Percentiles rank a stretch among this genome's conserved stretches.
phyloP scores from a whole-genome alignment of 371 early-diverging fungal species.

The Syncephalastrum contaminatum region DNA sequence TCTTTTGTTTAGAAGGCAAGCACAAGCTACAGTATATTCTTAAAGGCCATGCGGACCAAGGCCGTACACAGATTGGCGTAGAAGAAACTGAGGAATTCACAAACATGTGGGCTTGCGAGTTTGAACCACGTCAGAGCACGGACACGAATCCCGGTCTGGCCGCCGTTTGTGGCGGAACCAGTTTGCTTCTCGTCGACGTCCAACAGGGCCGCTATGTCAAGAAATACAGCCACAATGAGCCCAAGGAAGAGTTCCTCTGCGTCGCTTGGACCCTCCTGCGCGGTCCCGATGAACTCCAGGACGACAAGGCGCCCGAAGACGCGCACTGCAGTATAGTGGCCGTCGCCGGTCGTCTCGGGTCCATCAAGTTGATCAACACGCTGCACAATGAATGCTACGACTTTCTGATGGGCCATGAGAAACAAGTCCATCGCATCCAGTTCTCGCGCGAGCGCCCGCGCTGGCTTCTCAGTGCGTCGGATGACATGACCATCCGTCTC shows the following conservation, averaged over 20 bases:
- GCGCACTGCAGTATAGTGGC: constrained; percentile 45
- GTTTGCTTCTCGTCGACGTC: constrained; percentile 49
- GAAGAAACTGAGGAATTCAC: constrained; percentile 13
- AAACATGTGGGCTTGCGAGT: constrained; percentile 46
- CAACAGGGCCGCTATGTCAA: constrained; percentile 44
- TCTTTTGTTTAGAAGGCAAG: not conserved
- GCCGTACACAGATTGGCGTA: constrained; percentile 4
- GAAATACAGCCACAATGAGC: constrained; percentile 56
- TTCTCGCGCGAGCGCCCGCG: constrained; percentile 50
- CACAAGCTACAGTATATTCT: constrained; percentile 7
- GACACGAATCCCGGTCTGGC: constrained; percentile 19
- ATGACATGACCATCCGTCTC: constrained; percentile 51
- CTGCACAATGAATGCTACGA: constrained; percentile 54
- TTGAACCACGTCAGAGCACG: constrained; percentile 22
- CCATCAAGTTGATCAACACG: constrained; percentile 58
- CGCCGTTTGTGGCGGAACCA: constrained; percentile 52
- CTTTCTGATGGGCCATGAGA: constrained; percentile 53
- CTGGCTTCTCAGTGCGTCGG: constrained; percentile 57
- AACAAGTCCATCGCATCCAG: constrained; percentile 35
- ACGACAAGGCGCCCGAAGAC: constrained; percentile 18
- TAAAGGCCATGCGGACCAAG: constrained; percentile 10
- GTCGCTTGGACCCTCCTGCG: constrained; percentile 54
- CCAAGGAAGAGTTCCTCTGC: constrained; percentile 53
- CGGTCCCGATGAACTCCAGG: constrained; percentile 12
- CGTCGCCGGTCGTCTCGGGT: constrained; percentile 49